phyloP scores from a whole-genome alignment of 78 protist species.

The Polysphondylium violaceum region DNA sequence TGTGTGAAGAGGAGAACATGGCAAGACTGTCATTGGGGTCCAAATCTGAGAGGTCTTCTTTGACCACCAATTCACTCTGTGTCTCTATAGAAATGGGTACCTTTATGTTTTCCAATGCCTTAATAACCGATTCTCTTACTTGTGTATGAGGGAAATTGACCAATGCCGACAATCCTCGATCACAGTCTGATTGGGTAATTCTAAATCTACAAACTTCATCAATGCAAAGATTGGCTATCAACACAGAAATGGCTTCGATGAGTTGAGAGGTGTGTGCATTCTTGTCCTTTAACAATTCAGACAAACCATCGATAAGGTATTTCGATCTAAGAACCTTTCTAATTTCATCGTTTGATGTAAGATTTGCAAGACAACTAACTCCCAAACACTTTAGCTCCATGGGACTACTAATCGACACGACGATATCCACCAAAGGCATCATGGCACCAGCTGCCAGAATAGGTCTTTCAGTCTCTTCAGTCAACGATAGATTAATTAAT shows the following conservation, averaged over 20 bases:
- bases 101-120: slow-evolving; percentile 37
- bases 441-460: slow-evolving; percentile 54
- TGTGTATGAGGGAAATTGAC: slow-evolving; percentile 27
- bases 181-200: slow-evolving; percentile 18
- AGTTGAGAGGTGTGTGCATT: background rate
- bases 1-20: slow-evolving; percentile 9
- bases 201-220: slow-evolving; percentile 52
- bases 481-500: slow-evolving; percentile 46
- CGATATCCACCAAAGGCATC: slow-evolving; percentile 61
- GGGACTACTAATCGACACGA: slow-evolving; percentile 11
- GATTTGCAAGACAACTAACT: slow-evolving; percentile 63
- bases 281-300: slow-evolving; percentile 20
- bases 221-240: slow-evolving; percentile 49
- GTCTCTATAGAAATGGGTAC: slow-evolving; percentile 35
- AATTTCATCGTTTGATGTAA: slow-evolving; percentile 47
- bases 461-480: slow-evolving; percentile 66
- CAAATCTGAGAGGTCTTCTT: slow-evolving; percentile 61
- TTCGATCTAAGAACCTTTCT: slow-evolving; percentile 28
- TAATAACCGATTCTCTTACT: slow-evolving; percentile 16
- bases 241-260: slow-evolving; percentile 24
- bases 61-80: slow-evolving; percentile 1
- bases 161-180: background rate
- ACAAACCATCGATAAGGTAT: slow-evolving; percentile 36
- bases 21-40: slow-evolving; percentile 51
- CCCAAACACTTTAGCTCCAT: background rate